Conservation (phyloP, 192 early-diverging fungal genomes). For the Phycomyces blakesleeanus region DNA sequence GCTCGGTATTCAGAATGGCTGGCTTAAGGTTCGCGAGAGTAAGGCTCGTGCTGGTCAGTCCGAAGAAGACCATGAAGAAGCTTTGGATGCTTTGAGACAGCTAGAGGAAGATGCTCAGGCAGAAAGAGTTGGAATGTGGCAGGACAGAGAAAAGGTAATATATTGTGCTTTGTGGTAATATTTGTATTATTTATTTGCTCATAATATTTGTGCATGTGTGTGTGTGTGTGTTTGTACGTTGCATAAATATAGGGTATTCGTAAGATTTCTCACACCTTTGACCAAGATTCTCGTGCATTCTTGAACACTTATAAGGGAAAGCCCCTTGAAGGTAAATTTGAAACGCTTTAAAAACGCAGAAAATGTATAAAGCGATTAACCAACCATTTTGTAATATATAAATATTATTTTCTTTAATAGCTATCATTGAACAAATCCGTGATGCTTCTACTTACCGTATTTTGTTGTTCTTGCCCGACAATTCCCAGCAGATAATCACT, state of each 20-base stretch:
- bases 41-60: conserved; percentile 33
- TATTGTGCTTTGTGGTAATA: too few relatives aligned
- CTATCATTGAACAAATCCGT: conserved; percentile 92
- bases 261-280: conserved; percentile 50
- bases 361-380: background rate
- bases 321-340: conserved; percentile 63
- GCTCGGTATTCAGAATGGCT: conserved; percentile 76
- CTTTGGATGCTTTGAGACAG: conserved; percentile 46
- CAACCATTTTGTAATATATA: too few relatives aligned
- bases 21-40: conserved; percentile 74
- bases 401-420: conserved; percentile 26
- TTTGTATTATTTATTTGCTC: background rate
- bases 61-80: conserved; percentile 33
- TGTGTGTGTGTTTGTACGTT: background rate
- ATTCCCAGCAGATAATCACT: conserved; percentile 69
- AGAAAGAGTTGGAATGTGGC: conserved; percentile 77
- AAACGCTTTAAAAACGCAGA: background rate
- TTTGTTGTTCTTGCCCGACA: conserved; percentile 56
- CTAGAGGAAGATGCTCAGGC: conserved; percentile 73
- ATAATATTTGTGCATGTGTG: background rate
- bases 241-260: conserved; percentile 38
- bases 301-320: conserved; percentile 76
- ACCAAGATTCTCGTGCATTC: conserved; percentile 68
- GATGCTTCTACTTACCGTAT: conserved; percentile 85
- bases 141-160: conserved; percentile 45